phyloP scores from a whole-genome alignment of 2,329 filamentous ascomycete genomes.

The Hortaea sp. region DNA sequence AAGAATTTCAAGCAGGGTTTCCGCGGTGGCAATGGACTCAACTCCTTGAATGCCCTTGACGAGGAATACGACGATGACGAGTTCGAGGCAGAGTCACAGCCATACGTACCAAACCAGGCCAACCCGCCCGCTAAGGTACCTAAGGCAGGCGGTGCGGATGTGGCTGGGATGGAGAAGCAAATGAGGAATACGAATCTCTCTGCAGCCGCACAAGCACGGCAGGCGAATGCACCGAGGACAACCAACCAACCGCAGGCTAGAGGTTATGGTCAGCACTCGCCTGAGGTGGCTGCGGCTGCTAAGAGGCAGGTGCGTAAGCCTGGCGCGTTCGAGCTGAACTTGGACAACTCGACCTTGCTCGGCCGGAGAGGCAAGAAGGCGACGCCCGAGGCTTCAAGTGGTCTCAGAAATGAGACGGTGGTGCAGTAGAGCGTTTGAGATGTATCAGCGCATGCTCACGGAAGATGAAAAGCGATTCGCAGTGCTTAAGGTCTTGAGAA shows the following conservation, averaged over 20 bases:
- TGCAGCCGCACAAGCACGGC: constrained; percentile 52
- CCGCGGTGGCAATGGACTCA: constrained; percentile 54
- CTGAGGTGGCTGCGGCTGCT: constrained; percentile 72
- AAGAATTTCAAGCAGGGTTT: constrained; percentile 71
- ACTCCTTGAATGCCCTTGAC: constrained; percentile 53
- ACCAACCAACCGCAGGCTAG: constrained; percentile 44
- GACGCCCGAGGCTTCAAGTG: constrained; percentile 25
- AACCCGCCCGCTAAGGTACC: constrained; percentile 55
- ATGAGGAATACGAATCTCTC: constrained; percentile 74
- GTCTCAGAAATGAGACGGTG: constrained; percentile 32
- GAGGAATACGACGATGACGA: constrained; percentile 56
- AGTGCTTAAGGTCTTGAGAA: background rate
- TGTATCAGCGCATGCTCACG: background rate
- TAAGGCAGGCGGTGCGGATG: constrained; percentile 46
- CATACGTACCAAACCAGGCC: constrained; percentile 38
- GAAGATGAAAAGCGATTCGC: background rate
- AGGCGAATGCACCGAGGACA: constrained; percentile 38
- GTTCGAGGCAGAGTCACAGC: constrained; percentile 48
- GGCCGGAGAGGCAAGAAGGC: constrained; percentile 54
- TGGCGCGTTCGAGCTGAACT: constrained; percentile 80
- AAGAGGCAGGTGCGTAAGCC: constrained; percentile 67
- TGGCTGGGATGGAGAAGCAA: constrained; percentile 72
- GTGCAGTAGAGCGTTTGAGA: constrained; percentile 5
- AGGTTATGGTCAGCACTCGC: constrained; percentile 84
- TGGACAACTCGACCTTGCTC: constrained; percentile 82